These are phyloP conservation scores for Ceratobasidium theobromae DNA, from an alignment of 1,284 basidiomycete genomes.

Conservation along the genomic window DNA sequence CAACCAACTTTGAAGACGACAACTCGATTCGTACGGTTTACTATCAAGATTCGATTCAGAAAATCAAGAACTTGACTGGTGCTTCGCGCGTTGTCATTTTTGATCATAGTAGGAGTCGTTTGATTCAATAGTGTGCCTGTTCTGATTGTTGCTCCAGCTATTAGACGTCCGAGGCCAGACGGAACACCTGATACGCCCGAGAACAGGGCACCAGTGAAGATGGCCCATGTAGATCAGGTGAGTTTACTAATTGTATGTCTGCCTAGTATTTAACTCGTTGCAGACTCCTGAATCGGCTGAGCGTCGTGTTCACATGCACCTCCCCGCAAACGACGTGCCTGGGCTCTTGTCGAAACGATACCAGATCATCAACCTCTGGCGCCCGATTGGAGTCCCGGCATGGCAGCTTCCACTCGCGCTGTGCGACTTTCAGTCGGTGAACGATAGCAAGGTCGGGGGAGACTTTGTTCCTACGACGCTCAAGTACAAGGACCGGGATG, in stretches of 20 bases:
- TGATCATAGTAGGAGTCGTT: slow-evolving; percentile 57
- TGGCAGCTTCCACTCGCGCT: slow-evolving; percentile 62
- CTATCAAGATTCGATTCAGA: slow-evolving; percentile 59
- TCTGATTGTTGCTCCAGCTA: slow-evolving; percentile 41
- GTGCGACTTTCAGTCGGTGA: slow-evolving; percentile 60
- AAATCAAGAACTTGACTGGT: slow-evolving; percentile 62
- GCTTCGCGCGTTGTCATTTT: slow-evolving; percentile 60
- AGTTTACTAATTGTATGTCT: neutral
- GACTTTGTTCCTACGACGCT: slow-evolving; percentile 56
- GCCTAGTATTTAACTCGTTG: neutral
- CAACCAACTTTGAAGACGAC: slow-evolving; percentile 46
- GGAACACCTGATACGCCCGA: slow-evolving; percentile 44
- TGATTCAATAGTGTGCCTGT: neutral
- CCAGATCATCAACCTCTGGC: slow-evolving; percentile 74
- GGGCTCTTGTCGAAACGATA: slow-evolving; percentile 51
- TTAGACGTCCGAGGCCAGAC: slow-evolving; percentile 49
- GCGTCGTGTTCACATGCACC: slow-evolving; percentile 55
- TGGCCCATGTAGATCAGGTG: slow-evolving; percentile 54
- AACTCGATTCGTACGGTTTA: slow-evolving; percentile 55
- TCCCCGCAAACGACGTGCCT: slow-evolving; percentile 52
- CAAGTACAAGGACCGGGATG: slow-evolving; percentile 55
- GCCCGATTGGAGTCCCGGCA: slow-evolving; percentile 57
- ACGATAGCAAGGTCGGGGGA: slow-evolving; percentile 41
- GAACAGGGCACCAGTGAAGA: slow-evolving; percentile 51
- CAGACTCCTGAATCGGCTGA: slow-evolving; percentile 52